Percentiles rank a stretch among this genome's conserved stretches.
These are phyloP conservation scores for Penicillium brasilianum DNA, from an alignment of 2,329 filamentous ascomycete species.

Conservation along the genomic window DNA sequence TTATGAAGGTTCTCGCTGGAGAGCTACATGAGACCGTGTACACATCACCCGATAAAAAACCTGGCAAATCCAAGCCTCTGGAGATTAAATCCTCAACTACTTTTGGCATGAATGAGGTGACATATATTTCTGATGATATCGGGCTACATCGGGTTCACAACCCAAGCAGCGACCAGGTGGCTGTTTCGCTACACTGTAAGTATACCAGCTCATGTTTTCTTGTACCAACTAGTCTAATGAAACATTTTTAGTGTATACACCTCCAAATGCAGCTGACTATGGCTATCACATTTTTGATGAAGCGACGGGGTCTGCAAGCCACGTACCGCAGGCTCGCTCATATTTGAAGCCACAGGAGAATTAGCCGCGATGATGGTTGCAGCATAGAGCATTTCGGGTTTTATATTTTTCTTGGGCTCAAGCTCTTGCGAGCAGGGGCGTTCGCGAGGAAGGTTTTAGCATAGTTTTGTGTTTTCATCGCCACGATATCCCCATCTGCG, in stretches of 20 bases:
- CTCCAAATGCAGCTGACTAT: slow-evolving; percentile 41
- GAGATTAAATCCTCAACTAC: slow-evolving; percentile 32
- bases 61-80: slow-evolving; percentile 25
- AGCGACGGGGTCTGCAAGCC: slow-evolving; percentile 34
- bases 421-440: not conserved
- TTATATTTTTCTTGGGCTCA: not conserved
- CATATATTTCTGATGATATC: slow-evolving; percentile 41
- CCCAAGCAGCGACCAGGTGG: slow-evolving; percentile 32
- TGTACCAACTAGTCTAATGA: slow-evolving; percentile 1
- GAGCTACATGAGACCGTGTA: slow-evolving; percentile 39
- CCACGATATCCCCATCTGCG: slow-evolving; percentile 4
- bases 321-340: slow-evolving; percentile 34
- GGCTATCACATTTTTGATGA: slow-evolving; percentile 41
- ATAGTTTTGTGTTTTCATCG: not conserved
- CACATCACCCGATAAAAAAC: slow-evolving; percentile 22
- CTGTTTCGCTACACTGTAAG: slow-evolving; percentile 42
- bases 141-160: slow-evolving; percentile 41
- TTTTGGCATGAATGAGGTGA: slow-evolving; percentile 36
- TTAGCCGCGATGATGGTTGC: not conserved
- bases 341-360: slow-evolving; percentile 11
- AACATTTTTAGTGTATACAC: slow-evolving; percentile 36
- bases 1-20: slow-evolving; percentile 44
- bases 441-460: not conserved
- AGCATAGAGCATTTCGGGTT: not conserved
- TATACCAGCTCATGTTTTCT: not conserved